These are phyloP conservation scores for Purshia tridentata DNA, from an alignment of 306 rosid species.

Conservation along the genomic window DNA sequence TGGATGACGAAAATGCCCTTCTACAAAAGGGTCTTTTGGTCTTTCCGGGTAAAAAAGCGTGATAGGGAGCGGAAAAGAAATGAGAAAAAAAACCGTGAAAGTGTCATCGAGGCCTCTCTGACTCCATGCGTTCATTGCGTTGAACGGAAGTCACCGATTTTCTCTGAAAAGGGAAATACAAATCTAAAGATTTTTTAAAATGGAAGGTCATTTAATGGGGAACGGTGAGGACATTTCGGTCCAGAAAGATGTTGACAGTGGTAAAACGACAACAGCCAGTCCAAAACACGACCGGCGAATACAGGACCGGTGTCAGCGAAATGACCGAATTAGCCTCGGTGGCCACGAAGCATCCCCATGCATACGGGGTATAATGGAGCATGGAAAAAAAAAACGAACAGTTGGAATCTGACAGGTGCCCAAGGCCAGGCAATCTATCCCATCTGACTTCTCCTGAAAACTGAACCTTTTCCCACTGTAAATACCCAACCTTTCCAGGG, in stretches of 20 bases:
- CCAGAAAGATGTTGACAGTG: background rate
- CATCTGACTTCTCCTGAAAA: constrained; percentile 1
- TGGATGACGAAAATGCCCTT: constrained; percentile 17
- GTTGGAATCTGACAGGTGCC: constrained; percentile 29
- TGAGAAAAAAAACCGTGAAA: constrained; percentile 41
- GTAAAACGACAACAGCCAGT: constrained; percentile 14
- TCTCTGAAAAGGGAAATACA: constrained; percentile 7
- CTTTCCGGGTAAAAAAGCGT: background rate
- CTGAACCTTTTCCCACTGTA: constrained; percentile 12
- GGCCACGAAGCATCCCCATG: constrained; percentile 25
- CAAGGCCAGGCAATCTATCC: constrained; percentile 1
- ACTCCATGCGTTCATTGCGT: constrained; percentile 48
- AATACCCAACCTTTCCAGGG: constrained; percentile 14
- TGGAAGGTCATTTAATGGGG: background rate
- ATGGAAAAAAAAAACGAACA: background rate
- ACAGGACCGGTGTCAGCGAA: background rate
- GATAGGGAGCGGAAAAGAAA: constrained; percentile 25
- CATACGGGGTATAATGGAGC: constrained; percentile 22
- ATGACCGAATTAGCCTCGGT: constrained; percentile 19
- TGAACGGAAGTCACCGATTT: constrained; percentile 47
- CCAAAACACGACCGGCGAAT: constrained; percentile 11
- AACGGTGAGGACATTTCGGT: constrained; percentile 26
- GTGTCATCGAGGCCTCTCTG: constrained; percentile 33
- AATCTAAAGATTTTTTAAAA: background rate
- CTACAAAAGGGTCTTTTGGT: constrained; percentile 37